Conservation (phyloP, 257 asterid species). For the Anisodus tanguticus region DNA sequence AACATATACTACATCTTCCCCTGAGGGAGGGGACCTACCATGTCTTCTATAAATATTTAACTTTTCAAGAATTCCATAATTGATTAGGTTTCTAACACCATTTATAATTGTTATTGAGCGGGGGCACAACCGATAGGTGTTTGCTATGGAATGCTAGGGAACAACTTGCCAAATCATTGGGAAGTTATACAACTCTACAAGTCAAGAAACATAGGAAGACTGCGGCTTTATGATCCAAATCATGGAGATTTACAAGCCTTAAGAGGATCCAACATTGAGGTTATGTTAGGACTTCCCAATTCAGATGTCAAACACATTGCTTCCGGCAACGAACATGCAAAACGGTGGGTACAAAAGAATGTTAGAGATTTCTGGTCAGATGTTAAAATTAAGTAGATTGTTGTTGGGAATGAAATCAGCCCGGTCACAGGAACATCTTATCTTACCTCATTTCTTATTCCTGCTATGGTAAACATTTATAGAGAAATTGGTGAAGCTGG, state of each 20-base stretch:
- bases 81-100: not conserved
- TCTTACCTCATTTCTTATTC: not conserved
- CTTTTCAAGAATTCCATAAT: not conserved
- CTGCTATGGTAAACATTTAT: not conserved
- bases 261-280: slow-evolving; percentile 24
- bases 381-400: not conserved
- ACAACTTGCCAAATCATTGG: not conserved
- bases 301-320: not conserved
- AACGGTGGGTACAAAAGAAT: not conserved
- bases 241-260: slow-evolving; percentile 16
- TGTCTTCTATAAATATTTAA: not conserved
- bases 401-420: not conserved
- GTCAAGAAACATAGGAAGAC: not conserved
- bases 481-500: too few relatives aligned
- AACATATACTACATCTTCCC: too few relatives aligned
- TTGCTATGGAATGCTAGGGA: slow-evolving; percentile 7
- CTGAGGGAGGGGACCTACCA: not conserved
- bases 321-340: not conserved
- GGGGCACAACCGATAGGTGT: slow-evolving; percentile 20
- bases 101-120: not conserved
- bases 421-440: not conserved
- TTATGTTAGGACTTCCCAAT: slow-evolving; percentile 23
- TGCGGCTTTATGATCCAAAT: slow-evolving; percentile 17
- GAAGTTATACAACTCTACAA: slow-evolving; percentile 21
- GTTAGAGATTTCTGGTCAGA: not conserved